Percentiles rank a stretch among this genome's conserved stretches.
Conservation (phyloP, 2,329 filamentous ascomycete genomes). For the Colletotrichum cordylinicola region DNA sequence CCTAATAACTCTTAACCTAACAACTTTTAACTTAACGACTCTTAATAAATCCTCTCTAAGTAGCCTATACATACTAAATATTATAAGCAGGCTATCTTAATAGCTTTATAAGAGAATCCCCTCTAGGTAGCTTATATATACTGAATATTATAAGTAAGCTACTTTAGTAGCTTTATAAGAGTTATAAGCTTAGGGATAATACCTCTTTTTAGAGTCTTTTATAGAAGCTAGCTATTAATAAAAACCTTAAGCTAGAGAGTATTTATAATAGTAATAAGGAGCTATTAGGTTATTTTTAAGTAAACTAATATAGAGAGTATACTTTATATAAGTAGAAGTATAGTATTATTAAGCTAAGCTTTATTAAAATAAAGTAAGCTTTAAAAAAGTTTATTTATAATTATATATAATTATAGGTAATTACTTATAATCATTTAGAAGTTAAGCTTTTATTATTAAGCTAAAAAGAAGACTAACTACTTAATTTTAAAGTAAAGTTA, state of each 20-base stretch:
- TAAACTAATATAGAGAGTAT: neutral
- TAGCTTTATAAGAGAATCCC: neutral
- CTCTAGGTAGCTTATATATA: neutral
- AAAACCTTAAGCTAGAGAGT: no score
- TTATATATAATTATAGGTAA: neutral
- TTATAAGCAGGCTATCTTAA: no score
- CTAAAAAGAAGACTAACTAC: neutral
- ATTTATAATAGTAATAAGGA: neutral
- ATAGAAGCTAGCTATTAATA: no score
- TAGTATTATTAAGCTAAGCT: neutral
- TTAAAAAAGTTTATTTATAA: neutral
- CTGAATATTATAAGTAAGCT: neutral
- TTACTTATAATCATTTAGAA: neutral
- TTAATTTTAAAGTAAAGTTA: neutral
- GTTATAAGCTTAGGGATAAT: neutral
- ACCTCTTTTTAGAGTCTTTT: neutral
- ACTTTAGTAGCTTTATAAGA: neutral
- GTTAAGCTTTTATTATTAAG: neutral
- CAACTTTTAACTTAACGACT: no score
- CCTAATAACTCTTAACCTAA: no score
- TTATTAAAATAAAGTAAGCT: neutral
- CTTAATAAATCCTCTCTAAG: no score
- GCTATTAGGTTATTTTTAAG: neutral
- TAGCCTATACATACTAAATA: no score
- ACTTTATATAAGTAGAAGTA: neutral